These are phyloP conservation scores for Alternaria incomplexa DNA, from an alignment of 2,329 filamentous ascomycete species.

Conservation along the genomic window DNA sequence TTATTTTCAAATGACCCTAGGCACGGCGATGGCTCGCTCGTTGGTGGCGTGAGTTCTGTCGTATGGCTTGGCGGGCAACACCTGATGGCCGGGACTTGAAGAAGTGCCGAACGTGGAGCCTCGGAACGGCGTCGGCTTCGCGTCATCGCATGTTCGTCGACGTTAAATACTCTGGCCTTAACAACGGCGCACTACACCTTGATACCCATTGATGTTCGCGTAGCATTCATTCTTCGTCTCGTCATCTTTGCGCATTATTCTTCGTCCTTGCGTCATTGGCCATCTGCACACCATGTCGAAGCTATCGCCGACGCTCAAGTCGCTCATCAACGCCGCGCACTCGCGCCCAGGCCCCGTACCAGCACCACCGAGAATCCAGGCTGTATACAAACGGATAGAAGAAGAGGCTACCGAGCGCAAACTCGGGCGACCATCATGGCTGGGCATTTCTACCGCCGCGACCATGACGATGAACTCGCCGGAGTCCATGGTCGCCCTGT, in stretches of 20 bases:
- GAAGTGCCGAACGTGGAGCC: constrained; percentile 6
- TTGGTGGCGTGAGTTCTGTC: not conserved
- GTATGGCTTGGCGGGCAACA: not conserved
- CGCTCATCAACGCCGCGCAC: constrained; percentile 45
- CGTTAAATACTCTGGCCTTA: not conserved
- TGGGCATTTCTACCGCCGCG: constrained; percentile 65
- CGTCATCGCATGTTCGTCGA: constrained; percentile 1
- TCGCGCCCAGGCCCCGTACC: constrained; percentile 44
- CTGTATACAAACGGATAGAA: constrained; percentile 41
- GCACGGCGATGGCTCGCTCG: not conserved
- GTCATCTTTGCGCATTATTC: not conserved
- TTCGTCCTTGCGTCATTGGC: not conserved
- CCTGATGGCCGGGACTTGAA: constrained; percentile 5
- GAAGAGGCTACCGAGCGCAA: constrained; percentile 37
- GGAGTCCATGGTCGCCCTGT: constrained; percentile 71
- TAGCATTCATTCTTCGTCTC: not conserved
- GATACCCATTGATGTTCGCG: not conserved
- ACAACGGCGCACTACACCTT: not conserved
- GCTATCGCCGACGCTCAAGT: constrained; percentile 43
- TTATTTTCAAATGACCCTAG: not conserved
- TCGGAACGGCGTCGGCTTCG: constrained; percentile 11
- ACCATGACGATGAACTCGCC: constrained; percentile 89
- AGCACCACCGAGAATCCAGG: constrained; percentile 39
- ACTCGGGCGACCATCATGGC: constrained; percentile 45
- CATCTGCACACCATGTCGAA: constrained; percentile 39